phyloP scores from a whole-genome alignment of 257 asterid species.

The Jasminum sambac region DNA sequence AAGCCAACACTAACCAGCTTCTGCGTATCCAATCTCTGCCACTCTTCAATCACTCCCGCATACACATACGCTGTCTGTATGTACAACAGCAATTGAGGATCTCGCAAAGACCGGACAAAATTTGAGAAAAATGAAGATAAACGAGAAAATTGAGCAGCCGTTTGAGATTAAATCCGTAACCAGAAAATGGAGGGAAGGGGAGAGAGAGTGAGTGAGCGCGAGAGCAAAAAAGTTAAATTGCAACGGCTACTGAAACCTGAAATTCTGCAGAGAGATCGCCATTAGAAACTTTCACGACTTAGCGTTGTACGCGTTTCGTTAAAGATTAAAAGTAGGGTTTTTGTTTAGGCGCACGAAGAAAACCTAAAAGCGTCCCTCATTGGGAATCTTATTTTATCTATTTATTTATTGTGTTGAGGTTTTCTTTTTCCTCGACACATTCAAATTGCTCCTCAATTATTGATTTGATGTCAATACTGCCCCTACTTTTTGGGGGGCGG shows the following conservation, averaged over 20 bases:
- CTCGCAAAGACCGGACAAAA: neutral
- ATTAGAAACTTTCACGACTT: constrained; percentile 17
- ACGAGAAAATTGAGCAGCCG: constrained; percentile 2
- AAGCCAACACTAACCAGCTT: constrained; percentile 8
- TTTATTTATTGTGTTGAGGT: neutral
- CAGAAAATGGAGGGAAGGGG: neutral
- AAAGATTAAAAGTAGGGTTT: constrained; percentile 3
- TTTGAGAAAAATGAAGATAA: neutral
- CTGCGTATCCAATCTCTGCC: constrained; percentile 2
- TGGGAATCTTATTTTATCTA: neutral
- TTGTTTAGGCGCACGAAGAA: constrained; percentile 1
- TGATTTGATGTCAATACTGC: neutral
- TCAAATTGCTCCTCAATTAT: neutral
- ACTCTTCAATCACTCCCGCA: constrained; percentile 17
- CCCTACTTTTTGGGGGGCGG: too few relatives aligned
- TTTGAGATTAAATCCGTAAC: neutral
- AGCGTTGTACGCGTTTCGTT: neutral
- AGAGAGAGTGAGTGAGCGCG: neutral
- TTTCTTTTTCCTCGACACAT: neutral
- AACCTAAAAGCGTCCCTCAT: constrained; percentile 10
- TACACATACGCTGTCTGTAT: constrained; percentile 10
- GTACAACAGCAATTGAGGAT: constrained; percentile 5
- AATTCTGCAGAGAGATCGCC: constrained; percentile 3
- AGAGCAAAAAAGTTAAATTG: neutral
- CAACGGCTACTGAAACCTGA: neutral